Evolutionary conservation across 306 rosid species (phyloP).

Genomic region (Rosa multiflora): DNA sequence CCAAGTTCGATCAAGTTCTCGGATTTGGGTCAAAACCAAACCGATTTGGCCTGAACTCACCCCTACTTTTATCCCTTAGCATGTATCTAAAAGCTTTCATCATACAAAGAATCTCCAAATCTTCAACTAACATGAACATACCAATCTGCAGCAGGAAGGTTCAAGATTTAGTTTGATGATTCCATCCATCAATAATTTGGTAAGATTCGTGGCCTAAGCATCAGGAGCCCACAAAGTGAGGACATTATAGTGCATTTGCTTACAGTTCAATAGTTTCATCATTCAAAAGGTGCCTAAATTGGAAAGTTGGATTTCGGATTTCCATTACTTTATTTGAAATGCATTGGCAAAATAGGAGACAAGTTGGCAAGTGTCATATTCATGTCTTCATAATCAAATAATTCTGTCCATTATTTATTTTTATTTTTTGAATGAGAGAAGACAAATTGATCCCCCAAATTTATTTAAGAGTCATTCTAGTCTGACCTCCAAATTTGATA

Average conservation of each 20-base stretch:
- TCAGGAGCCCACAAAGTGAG: neutral
- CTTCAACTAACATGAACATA: neutral
- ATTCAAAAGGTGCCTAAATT: constrained; percentile 5
- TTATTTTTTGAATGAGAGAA: no score
- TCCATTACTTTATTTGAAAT: constrained; percentile 7
- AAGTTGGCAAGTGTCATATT: constrained; percentile 5
- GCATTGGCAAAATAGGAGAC: constrained; percentile 7
- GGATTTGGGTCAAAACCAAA: neutral
- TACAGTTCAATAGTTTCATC: neutral
- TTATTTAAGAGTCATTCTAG: no score
- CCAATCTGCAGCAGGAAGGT: neutral
- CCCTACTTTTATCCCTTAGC: neutral
- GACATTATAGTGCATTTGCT: neutral
- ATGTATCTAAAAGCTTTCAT: neutral
- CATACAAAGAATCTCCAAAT: neutral
- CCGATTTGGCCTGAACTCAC: neutral
- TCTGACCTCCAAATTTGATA: no score
- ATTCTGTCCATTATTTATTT: no score
- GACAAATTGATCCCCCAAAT: no score
- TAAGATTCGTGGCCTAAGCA: constrained; percentile 4
- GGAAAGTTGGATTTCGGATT: neutral
- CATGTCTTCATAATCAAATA: neutral
- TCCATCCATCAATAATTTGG: neutral
- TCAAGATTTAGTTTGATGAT: neutral
- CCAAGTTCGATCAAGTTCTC: neutral